Conservation (phyloP, 176 grass and related monocot genomes). For the Pharus latifolius region DNA sequence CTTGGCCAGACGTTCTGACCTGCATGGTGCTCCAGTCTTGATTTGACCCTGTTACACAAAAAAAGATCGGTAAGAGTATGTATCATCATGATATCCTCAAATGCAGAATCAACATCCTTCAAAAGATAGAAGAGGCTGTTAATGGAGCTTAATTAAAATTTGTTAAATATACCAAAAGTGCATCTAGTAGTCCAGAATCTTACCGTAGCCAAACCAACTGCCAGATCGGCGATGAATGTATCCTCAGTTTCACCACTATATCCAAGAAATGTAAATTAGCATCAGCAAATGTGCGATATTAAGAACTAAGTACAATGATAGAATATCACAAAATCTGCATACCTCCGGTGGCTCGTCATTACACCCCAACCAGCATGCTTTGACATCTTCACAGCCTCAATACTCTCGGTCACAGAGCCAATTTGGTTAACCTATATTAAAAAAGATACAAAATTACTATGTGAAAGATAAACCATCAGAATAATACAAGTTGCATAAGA, state of each 20-base stretch:
- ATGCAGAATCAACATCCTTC: too few relatives aligned
- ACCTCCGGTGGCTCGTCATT: constrained; percentile 92
- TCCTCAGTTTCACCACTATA: constrained; percentile 86
- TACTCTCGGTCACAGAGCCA: constrained; percentile 86
- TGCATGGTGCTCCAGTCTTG: constrained; percentile 83
- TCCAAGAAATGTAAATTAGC: constrained; percentile 4
- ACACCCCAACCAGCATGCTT: constrained; percentile 82
- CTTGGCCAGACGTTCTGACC: constrained; percentile 94
- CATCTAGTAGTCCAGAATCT: not conserved
- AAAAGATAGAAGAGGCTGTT: too few relatives aligned
- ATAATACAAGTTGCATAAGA: not conserved
- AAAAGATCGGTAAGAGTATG: not conserved
- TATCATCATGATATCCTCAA: too few relatives aligned
- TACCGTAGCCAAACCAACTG: constrained; percentile 82
- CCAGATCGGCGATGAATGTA: constrained; percentile 92
- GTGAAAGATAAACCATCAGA: not conserved
- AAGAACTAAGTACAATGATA: not conserved
- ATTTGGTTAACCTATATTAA: constrained; percentile 84
- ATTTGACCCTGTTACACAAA: constrained; percentile 77
- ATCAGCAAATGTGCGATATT: not conserved
- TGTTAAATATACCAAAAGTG: not conserved
- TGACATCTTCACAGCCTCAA: constrained; percentile 92
- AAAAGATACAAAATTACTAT: not conserved
- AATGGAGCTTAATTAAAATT: not conserved
- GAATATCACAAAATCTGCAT: not conserved